Evolutionary conservation across 2,329 filamentous ascomycete species (phyloP).

Genomic region (Atkinsonella texensis): DNA sequence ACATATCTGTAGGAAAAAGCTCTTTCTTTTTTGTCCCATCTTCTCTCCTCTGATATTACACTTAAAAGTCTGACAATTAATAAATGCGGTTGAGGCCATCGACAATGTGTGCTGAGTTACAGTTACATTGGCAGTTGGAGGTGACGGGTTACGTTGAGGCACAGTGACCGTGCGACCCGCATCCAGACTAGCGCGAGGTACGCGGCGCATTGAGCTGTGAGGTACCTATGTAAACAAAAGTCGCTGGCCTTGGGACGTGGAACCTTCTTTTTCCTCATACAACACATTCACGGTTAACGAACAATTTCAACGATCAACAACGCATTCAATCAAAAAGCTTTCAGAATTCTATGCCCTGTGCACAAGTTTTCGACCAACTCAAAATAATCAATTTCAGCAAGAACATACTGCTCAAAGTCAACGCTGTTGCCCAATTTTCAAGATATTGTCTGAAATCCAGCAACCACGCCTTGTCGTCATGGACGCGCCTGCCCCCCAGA

Average conservation of each 20-base stretch:
- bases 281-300: conserved; percentile 4
- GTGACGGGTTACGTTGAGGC: neutral
- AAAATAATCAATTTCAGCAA: conserved; percentile 1
- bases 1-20: too few species aligned
- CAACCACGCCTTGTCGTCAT: conserved; percentile 7
- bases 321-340: conserved; percentile 3
- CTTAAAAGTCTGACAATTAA: too few species aligned
- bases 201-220: neutral
- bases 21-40: too few species aligned
- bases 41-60: too few species aligned
- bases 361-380: neutral
- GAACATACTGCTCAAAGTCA: neutral
- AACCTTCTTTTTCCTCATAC: neutral
- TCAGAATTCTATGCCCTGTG: conserved; percentile 4
- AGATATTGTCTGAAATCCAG: conserved; percentile 3
- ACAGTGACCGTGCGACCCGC: neutral
- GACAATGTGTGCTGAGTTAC: neutral
- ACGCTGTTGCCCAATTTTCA: conserved; percentile 6
- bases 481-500: conserved; percentile 10
- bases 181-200: neutral
- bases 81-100: neutral
- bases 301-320: neutral
- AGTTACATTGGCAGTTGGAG: neutral
- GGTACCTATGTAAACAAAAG: conserved; percentile 5
- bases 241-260: neutral